Conservation (phyloP, 2,329 filamentous ascomycete genomes). For the Aspergillus viridinutans region DNA sequence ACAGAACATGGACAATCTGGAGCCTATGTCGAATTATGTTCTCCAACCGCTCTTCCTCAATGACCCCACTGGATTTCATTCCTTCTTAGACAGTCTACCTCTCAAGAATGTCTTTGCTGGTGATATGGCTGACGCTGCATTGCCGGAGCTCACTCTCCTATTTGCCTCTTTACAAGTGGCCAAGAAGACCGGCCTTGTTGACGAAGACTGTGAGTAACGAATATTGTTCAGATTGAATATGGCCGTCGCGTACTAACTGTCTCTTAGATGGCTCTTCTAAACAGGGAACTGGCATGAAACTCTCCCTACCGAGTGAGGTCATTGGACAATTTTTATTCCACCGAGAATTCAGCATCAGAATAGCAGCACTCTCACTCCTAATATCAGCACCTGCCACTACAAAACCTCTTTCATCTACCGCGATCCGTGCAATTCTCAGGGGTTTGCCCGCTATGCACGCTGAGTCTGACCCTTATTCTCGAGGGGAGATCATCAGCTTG, state of each 20-base stretch:
- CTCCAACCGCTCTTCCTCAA: conserved; percentile 33
- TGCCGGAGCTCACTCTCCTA: conserved; percentile 56
- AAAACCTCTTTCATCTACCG: conserved; percentile 61
- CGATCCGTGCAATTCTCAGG: conserved; percentile 59
- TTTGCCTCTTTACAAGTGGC: conserved; percentile 66
- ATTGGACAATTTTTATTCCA: conserved; percentile 38
- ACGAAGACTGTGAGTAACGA: conserved; percentile 55
- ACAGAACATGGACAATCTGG: conserved; percentile 32
- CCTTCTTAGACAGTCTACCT: conserved; percentile 58
- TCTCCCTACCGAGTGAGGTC: conserved; percentile 33
- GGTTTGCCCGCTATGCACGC: conserved; percentile 71
- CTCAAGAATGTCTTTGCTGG: conserved; percentile 46
- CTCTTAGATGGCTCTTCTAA: conserved; percentile 27
- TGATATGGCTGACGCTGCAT: conserved; percentile 44
- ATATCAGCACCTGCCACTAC: conserved; percentile 71
- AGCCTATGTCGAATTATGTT: conserved; percentile 33
- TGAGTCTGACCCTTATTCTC: conserved; percentile 80
- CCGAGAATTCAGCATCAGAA: conserved; percentile 62
- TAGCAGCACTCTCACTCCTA: conserved; percentile 77
- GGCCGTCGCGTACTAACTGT: conserved; percentile 10
- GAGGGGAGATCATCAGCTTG: conserved; percentile 72
- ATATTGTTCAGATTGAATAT: conserved; percentile 9
- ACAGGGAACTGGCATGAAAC: conserved; percentile 5
- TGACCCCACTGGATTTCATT: conserved; percentile 30
- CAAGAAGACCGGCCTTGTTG: conserved; percentile 66